Conservation (phyloP, 495 filamentous ascomycete species). For the Podospora anserina region DNA sequence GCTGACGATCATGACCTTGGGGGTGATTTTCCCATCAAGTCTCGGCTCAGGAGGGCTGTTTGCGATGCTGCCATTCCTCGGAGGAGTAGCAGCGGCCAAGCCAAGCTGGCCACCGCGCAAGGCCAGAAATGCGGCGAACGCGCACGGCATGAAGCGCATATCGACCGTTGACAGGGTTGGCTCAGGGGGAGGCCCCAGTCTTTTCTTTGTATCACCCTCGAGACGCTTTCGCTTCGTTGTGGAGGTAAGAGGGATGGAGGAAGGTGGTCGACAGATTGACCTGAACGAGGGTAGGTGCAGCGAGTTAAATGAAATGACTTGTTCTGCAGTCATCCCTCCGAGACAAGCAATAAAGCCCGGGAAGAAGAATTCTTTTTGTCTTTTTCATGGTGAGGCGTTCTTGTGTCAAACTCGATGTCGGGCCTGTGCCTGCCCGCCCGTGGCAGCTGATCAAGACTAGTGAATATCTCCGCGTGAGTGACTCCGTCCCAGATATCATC, state of each 20-base stretch:
- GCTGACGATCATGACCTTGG: slow-evolving; percentile 68
- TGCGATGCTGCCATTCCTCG: background rate
- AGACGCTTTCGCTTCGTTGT: background rate
- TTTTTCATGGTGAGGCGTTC: background rate
- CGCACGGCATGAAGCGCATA: slow-evolving; percentile 2
- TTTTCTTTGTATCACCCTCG: slow-evolving; percentile 4
- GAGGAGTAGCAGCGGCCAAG: background rate
- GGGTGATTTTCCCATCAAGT: slow-evolving; percentile 42
- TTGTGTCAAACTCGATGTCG: background rate
- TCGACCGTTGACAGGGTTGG: background rate
- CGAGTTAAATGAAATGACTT: background rate
- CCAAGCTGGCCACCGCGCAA: background rate
- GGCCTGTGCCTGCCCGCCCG: background rate
- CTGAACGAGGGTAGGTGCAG: slow-evolving; percentile 5
- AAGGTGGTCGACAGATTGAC: too few species aligned
- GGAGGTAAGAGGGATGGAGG: background rate
- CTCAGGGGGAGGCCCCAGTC: background rate
- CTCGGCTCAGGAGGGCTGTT: background rate
- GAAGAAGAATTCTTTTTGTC: background rate
- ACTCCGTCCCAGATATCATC: background rate
- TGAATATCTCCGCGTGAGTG: background rate
- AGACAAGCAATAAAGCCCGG: background rate
- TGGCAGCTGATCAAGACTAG: background rate
- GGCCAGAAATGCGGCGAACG: background rate
- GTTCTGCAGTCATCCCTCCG: background rate